phyloP scores from a whole-genome alignment of 1,139 yeast species.

The Nematodospora anomalae region DNA sequence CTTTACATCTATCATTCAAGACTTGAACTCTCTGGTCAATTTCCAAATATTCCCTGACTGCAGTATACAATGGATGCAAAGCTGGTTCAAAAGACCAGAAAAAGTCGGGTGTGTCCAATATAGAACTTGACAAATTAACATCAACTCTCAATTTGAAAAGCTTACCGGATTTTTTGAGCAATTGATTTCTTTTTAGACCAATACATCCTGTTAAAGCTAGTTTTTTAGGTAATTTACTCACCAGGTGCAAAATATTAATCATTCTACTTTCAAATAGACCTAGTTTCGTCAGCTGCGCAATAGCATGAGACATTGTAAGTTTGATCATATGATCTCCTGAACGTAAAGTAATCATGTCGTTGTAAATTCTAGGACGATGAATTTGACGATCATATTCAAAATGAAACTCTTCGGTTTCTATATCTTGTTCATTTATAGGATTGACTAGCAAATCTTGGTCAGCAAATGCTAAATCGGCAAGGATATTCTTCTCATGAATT shows the following conservation, averaged over 20 bases:
- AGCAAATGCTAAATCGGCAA: constrained; percentile 90
- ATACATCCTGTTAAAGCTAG: constrained; percentile 86
- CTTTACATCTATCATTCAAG: constrained; percentile 88
- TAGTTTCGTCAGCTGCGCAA: constrained; percentile 92
- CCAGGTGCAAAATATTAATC: constrained; percentile 79
- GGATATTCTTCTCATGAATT: constrained; percentile 84
- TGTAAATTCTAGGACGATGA: constrained; percentile 84
- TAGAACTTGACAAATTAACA: constrained; percentile 86
- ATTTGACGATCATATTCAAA: constrained; percentile 84
- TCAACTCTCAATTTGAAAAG: constrained; percentile 88
- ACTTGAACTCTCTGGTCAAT: constrained; percentile 94
- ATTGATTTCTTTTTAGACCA: constrained; percentile 75
- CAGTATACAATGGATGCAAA: constrained; percentile 84
- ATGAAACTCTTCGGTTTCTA: constrained; percentile 93
- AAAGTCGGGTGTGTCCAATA: constrained; percentile 91
- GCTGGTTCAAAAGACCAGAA: constrained; percentile 98
- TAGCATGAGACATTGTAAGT: constrained; percentile 91
- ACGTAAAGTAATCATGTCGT: constrained; percentile 88
- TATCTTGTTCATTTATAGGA: constrained; percentile 84
- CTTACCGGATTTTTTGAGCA: constrained; percentile 84
- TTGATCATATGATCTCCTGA: constrained; percentile 93
- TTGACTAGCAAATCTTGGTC: constrained; percentile 58
- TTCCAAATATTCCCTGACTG: constrained; percentile 88
- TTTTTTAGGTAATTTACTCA: constrained; percentile 83
- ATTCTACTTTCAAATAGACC: constrained; percentile 90